Percentiles rank a stretch among this genome's conserved stretches.
Conservation (phyloP, 768 basidiomycete species). For the Rhodotorula kratochvilovae region DNA sequence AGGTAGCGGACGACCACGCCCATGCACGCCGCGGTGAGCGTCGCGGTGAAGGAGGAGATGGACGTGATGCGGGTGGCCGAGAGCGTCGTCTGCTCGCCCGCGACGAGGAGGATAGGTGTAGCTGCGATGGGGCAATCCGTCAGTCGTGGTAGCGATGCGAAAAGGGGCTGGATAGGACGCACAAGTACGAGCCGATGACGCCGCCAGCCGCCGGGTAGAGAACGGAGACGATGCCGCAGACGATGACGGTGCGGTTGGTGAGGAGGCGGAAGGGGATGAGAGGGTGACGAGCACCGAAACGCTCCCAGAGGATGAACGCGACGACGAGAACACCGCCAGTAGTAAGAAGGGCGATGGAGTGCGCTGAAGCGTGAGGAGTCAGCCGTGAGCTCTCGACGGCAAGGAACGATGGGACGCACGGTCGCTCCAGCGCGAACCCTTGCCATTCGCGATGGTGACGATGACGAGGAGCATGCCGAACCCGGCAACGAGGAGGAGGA, state of each 20-base stretch:
- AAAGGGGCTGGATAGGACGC: not conserved
- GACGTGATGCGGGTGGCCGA: conserved; percentile 29
- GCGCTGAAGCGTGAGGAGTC: conserved; percentile 25
- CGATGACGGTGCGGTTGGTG: conserved; percentile 45
- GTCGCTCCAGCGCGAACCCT: conserved; percentile 44
- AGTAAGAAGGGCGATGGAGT: conserved; percentile 44
- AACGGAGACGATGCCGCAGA: conserved; percentile 43
- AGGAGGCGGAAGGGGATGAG: conserved; percentile 46
- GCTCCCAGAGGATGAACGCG: conserved; percentile 45
- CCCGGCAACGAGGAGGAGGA: conserved; percentile 44
- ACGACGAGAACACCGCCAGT: conserved; percentile 41
- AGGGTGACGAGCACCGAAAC: conserved; percentile 45
- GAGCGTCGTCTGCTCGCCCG: conserved; percentile 15
- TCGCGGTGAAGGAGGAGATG: conserved; percentile 21
- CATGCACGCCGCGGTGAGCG: conserved; percentile 9
- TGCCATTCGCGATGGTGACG: conserved; percentile 46
- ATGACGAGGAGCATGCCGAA: conserved; percentile 45
- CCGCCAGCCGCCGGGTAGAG: conserved; percentile 45
- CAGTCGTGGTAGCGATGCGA: not conserved
- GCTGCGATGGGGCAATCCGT: not conserved
- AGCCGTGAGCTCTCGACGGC: not conserved
- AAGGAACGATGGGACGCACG: not conserved
- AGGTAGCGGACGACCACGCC: conserved; percentile 41
- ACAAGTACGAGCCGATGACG: conserved; percentile 35
- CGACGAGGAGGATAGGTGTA: conserved; percentile 29